These are phyloP conservation scores for Saturnispora sekii DNA, from an alignment of 805 yeast species.

Conservation along the genomic window DNA sequence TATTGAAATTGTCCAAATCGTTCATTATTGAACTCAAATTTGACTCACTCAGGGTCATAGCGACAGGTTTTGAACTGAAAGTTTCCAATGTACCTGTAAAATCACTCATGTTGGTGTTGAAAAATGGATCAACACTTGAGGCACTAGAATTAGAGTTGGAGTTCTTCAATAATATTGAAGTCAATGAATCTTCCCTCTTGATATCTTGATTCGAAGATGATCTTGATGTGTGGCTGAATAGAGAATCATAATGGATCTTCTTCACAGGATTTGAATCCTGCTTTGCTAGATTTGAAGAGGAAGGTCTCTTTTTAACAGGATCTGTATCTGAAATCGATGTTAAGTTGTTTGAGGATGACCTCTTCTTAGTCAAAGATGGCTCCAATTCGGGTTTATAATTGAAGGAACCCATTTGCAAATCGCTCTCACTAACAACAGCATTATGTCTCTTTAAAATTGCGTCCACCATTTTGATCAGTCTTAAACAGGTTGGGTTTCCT, in stretches of 20 bases:
- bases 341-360: slow-evolving; percentile 2
- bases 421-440: slow-evolving; percentile 10
- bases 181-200: background rate
- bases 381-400: background rate
- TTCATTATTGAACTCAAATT: slow-evolving; percentile 7
- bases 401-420: slow-evolving; percentile 5
- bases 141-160: background rate
- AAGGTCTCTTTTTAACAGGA: background rate
- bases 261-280: background rate
- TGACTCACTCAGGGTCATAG: slow-evolving; percentile 5
- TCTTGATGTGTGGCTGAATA: background rate
- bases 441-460: slow-evolving; percentile 23
- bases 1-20: slow-evolving; percentile 7
- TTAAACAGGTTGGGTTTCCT: slow-evolving; percentile 37
- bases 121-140: slow-evolving; percentile 7
- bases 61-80: background rate
- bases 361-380: slow-evolving; percentile 1
- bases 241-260: slow-evolving; percentile 4
- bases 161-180: background rate
- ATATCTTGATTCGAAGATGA: slow-evolving; percentile 6
- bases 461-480: slow-evolving; percentile 37
- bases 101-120: background rate
- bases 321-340: background rate
- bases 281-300: background rate
- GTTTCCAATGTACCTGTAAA: slow-evolving; percentile 8